These are phyloP conservation scores for Huiozyma naganishii DNA, from an alignment of 805 yeast species.

Conservation along the genomic window DNA sequence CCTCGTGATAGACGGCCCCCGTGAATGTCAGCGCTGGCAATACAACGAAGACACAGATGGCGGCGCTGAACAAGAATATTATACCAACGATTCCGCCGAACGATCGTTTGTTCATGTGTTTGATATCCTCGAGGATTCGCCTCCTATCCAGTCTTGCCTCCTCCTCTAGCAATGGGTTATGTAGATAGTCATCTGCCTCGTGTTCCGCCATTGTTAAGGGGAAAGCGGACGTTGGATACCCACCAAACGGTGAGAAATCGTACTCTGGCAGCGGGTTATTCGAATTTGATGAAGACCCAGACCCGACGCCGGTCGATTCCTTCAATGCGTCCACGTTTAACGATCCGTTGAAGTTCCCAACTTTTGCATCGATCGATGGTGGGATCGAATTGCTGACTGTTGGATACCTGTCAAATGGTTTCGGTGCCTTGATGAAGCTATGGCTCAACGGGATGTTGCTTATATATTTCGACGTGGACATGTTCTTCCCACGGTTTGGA, in stretches of 20 bases:
- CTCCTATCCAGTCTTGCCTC: constrained; percentile 79
- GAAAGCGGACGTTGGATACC: constrained; percentile 87
- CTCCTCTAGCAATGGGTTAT: constrained; percentile 90
- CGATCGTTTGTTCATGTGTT: constrained; percentile 53
- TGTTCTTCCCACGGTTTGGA: constrained; percentile 2
- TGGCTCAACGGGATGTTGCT: constrained; percentile 2
- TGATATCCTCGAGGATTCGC: constrained; percentile 53
- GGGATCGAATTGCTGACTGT: constrained; percentile 38
- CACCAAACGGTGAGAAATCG: constrained; percentile 88
- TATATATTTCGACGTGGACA: neutral
- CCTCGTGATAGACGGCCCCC: constrained; percentile 39
- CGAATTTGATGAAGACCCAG: constrained; percentile 13
- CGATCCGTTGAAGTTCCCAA: neutral
- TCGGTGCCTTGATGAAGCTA: constrained; percentile 31
- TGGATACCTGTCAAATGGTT: constrained; percentile 62
- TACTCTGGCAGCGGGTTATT: constrained; percentile 42
- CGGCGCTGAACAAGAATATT: constrained; percentile 46
- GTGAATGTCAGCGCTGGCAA: constrained; percentile 79
- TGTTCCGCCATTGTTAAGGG: constrained; percentile 87
- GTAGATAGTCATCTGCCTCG: constrained; percentile 90
- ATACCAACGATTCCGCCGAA: constrained; percentile 54
- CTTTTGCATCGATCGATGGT: neutral
- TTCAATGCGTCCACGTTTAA: too few species aligned
- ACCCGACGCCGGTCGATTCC: neutral
- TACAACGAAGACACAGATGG: constrained; percentile 57